phyloP scores from a whole-genome alignment of 2,329 filamentous ascomycete species.

The Aspergillus unguis region DNA sequence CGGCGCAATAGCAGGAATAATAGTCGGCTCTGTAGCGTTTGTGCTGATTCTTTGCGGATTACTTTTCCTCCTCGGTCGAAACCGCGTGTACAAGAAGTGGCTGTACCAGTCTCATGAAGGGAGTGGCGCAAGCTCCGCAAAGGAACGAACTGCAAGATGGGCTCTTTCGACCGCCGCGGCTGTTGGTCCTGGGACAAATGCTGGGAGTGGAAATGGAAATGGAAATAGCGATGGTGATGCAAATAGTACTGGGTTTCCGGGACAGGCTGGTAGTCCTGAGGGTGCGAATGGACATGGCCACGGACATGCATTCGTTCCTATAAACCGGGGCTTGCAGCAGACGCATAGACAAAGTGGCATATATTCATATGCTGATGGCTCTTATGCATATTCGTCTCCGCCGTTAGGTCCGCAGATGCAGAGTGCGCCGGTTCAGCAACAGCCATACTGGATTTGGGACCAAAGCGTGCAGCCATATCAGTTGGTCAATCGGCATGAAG shows the following conservation, averaged over 20 bases:
- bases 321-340: background rate
- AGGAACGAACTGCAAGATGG: conserved; percentile 30
- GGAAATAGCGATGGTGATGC: background rate
- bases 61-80: conserved; percentile 36
- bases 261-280: background rate
- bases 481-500: background rate
- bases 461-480: conserved; percentile 1
- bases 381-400: background rate
- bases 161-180: conserved; percentile 20
- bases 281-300: background rate
- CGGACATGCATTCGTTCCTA: background rate
- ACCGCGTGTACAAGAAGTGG: conserved; percentile 35
- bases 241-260: background rate
- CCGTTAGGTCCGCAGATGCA: background rate
- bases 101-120: conserved; percentile 30
- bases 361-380: background rate
- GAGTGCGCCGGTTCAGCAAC: background rate
- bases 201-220: background rate
- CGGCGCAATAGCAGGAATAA: conserved; percentile 60
- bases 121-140: conserved; percentile 19
- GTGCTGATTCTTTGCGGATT: conserved; percentile 46
- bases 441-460: conserved; percentile 9
- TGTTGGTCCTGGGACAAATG: background rate
- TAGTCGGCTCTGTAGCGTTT: conserved; percentile 50
- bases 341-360: background rate